Evolutionary conservation across 2,329 filamentous ascomycete species (phyloP).

Genomic region (Gnomoniopsis sp.): DNA sequence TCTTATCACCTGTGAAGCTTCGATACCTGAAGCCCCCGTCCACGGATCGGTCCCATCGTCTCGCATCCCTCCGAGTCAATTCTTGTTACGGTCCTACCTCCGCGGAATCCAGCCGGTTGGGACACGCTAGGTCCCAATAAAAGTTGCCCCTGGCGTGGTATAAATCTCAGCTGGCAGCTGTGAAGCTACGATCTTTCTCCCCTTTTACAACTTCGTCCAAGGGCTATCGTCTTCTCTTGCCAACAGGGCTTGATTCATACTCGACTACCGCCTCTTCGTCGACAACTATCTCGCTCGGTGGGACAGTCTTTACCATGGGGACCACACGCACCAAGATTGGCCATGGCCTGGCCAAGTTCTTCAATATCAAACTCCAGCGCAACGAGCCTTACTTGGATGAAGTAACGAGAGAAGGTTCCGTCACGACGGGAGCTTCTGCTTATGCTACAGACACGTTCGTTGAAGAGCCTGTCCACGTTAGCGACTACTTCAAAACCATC

Average conservation of each 20-base stretch:
- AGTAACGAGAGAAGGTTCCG: constrained; percentile 73
- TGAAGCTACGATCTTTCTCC: not conserved
- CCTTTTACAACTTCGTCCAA: not conserved
- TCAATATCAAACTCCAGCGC: constrained; percentile 79
- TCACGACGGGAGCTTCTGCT: constrained; percentile 65
- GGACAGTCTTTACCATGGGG: constrained; percentile 29
- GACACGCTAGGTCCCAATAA: not conserved
- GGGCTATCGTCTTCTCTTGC: not conserved
- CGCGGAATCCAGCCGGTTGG: constrained; percentile 2
- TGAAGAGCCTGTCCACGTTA: constrained; percentile 73
- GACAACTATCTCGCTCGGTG: constrained; percentile 2
- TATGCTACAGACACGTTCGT: constrained; percentile 66
- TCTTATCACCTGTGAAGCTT: not conserved
- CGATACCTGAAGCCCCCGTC: constrained; percentile 10
- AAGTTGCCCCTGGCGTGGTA: constrained; percentile 2
- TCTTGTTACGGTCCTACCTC: constrained; percentile 3
- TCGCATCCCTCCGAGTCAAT: not conserved
- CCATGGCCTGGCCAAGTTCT: constrained; percentile 69
- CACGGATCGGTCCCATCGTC: not conserved
- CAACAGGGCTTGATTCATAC: not conserved
- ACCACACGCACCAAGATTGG: constrained; percentile 56
- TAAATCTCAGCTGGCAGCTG: constrained; percentile 12
- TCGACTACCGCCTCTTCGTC: not conserved
- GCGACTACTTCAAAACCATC: constrained; percentile 67
- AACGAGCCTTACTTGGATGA: constrained; percentile 57